Evolutionary conservation across 331 rosid genomes (phyloP), one percentile per base, ranked within the genome.

Genomic region (Malus hybrid): DNA sequence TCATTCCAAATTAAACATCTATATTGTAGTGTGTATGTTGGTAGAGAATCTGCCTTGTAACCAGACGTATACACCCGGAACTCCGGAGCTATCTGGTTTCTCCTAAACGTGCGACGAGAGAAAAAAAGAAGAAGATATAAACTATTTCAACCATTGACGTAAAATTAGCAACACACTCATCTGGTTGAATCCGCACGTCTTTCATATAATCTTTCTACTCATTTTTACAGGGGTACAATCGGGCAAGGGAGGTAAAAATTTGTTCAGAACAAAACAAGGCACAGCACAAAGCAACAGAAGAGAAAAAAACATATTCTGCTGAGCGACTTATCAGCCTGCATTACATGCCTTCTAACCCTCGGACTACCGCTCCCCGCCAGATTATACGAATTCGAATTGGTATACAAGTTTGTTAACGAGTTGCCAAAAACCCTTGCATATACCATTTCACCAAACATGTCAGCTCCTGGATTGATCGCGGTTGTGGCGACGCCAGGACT

Each of bases 401-500:
- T 39, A 64, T 90, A 89, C 4, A 78, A 6, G 76, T 87, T 83
- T 50, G 92, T 77, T 59, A 88, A 57, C 24, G 85, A 85, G 84
- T 88, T 83, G 27, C 96, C 92, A 54, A 88, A 90, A 73, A 90
- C 84, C 66, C 97, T 87, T 5, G 87, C 88, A 50, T 92, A 88
- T 36, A 92, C 75, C 89, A 81, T 79, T 81, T 83, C 91, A n/a
- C 96, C 96, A 14, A 84, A 82, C 42, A 69, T 84, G 70, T 95
- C 91, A 6, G 76, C 69, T 55, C 72, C 71, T 11, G 93, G 83
- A 76, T 78, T 83, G 62, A 84, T 85, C 14, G 88, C 34, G 3
- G 80, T 55, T 3, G 86, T 71, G 39, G 87, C 20, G 57, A 52
- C 81, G 56, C 80, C 78, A 6, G 86, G 82, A 79, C 78, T 59